A percentile compares a stretch with the other conserved stretches of the same genome.
Conservation (phyloP, 2,329 filamentous ascomycete species). For the Penicillium sp. region DNA sequence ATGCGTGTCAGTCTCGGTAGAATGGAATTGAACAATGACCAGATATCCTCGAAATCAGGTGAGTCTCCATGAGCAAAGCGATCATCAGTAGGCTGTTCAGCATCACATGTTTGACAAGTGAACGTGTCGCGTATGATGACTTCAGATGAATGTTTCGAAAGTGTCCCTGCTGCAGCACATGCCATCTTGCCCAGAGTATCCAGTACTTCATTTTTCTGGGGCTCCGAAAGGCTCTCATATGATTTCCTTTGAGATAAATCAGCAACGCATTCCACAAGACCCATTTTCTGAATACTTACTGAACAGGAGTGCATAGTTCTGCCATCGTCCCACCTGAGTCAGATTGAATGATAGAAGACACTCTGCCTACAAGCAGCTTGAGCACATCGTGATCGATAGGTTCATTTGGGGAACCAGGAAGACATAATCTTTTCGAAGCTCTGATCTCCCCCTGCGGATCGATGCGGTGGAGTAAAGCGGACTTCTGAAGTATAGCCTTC, state of each 20-base stretch:
- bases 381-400: constrained; percentile 31
- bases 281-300: constrained; percentile 46
- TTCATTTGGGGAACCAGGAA: constrained; percentile 37
- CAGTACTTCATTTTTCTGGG: constrained; percentile 55
- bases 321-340: constrained; percentile 37
- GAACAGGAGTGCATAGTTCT: constrained; percentile 45
- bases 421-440: constrained; percentile 37
- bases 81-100: constrained; percentile 23
- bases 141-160: constrained; percentile 36
- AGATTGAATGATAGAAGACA: constrained; percentile 36
- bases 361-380: constrained; percentile 36
- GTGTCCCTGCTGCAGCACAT: constrained; percentile 56
- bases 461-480: constrained; percentile 3
- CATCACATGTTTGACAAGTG: constrained; percentile 42
- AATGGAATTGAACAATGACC: constrained; percentile 47
- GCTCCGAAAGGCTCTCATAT: constrained; percentile 52
- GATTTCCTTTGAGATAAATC: constrained; percentile 28
- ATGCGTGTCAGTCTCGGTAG: constrained; percentile 48
- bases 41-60: constrained; percentile 34
- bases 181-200: constrained; percentile 58
- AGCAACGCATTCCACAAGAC: not conserved
- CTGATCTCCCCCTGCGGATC: constrained; percentile 23
- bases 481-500: constrained; percentile 10
- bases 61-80: constrained; percentile 14
- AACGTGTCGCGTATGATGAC: constrained; percentile 27